Evolutionary conservation across 2,329 filamentous ascomycete species (phyloP).

Genomic region (Penicillium vulpinum): DNA sequence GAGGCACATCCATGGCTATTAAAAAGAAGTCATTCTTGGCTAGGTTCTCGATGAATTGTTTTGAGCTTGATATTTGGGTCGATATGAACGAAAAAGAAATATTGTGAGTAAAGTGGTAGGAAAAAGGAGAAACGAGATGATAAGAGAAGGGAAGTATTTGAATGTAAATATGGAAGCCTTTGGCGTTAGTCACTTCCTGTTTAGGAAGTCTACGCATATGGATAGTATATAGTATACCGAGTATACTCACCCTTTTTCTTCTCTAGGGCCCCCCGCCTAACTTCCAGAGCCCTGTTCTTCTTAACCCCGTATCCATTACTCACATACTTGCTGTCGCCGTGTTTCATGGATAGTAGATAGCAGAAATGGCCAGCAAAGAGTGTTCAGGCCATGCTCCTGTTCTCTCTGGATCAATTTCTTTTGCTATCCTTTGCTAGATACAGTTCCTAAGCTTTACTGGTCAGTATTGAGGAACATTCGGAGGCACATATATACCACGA

Average conservation of each 20-base stretch:
- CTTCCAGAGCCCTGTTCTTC: too few species aligned
- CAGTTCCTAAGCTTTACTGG: background rate
- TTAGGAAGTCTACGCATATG: background rate
- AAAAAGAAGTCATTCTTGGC: background rate
- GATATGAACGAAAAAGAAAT: too few species aligned
- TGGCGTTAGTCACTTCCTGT: background rate
- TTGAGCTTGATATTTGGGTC: background rate
- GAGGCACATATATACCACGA: background rate
- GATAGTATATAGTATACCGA: too few species aligned
- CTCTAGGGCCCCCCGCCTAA: too few species aligned
- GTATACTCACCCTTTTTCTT: background rate
- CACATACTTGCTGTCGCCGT: too few species aligned
- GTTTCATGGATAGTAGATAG: background rate
- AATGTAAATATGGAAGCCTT: background rate
- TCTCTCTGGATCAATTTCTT: background rate
- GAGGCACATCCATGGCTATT: background rate
- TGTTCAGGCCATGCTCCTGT: too few species aligned
- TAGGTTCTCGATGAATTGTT: background rate
- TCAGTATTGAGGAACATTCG: background rate
- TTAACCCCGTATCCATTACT: background rate
- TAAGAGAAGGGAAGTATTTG: background rate
- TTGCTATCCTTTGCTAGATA: background rate
- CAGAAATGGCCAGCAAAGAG: background rate
- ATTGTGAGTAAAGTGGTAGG: background rate
- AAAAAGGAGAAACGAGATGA: background rate